Evolutionary conservation across 192 early-diverging fungal species (phyloP).

Genomic region (Rhizoclosmatium globosum): DNA sequence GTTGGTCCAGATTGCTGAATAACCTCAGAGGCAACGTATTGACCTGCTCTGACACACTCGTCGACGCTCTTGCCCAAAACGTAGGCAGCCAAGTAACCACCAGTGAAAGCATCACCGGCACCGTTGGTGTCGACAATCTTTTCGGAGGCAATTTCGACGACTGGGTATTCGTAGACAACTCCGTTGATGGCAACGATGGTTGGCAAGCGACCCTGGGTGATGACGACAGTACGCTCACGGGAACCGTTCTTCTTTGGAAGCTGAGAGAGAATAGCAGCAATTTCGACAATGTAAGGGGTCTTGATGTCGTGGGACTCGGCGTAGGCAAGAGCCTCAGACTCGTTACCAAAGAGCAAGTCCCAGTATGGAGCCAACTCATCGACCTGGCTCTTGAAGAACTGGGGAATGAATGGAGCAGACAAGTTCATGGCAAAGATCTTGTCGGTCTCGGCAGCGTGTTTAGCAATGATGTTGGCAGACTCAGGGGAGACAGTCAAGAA

Average conservation of each 20-base stretch:
- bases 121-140: slow-evolving; percentile 98
- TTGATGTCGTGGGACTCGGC: slow-evolving; percentile 75
- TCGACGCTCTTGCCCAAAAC: slow-evolving; percentile 76
- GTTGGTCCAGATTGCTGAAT: slow-evolving; percentile 71
- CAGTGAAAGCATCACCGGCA: slow-evolving; percentile 97
- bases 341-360: slow-evolving; percentile 96
- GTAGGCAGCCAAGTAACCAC: slow-evolving; percentile 88
- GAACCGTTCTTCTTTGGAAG: slow-evolving; percentile 79
- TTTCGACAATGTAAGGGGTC: slow-evolving; percentile 78
- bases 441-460: slow-evolving; percentile 84
- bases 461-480: slow-evolving; percentile 84
- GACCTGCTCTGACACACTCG: slow-evolving; percentile 82
- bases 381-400: slow-evolving; percentile 89
- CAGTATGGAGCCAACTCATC: slow-evolving; percentile 84
- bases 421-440: slow-evolving; percentile 95
- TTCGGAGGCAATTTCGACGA: slow-evolving; percentile 68
- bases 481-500: slow-evolving; percentile 92
- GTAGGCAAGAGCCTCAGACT: slow-evolving; percentile 91
- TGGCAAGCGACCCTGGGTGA: slow-evolving; percentile 86
- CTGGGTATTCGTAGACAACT: slow-evolving; percentile 65
- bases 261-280: slow-evolving; percentile 83
- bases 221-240: slow-evolving; percentile 85
- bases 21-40: slow-evolving; percentile 89
- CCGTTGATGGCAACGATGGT: slow-evolving; percentile 75
- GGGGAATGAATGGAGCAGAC: slow-evolving; percentile 93